Conservation (phyloP, 129 eudicot genomes). For the Centrapalus pauciflorus region DNA sequence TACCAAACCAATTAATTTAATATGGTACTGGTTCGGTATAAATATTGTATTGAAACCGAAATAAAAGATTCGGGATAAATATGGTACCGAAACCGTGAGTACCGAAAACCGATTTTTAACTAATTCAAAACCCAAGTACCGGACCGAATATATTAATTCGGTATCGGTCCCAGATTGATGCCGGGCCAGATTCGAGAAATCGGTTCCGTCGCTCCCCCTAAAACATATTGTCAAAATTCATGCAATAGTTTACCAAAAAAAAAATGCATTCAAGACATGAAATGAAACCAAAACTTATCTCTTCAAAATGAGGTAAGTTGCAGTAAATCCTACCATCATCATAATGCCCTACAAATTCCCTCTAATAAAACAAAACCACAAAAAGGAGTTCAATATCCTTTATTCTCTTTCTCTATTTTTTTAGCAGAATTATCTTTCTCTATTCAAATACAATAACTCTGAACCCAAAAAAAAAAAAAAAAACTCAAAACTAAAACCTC, state of each 20-base stretch:
- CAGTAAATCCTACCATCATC: slow-evolving; percentile 16
- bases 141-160: too few relatives aligned
- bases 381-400: slow-evolving; percentile 7
- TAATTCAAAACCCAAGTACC: too few relatives aligned
- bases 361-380: slow-evolving; percentile 5
- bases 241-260: neutral
- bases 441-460: neutral
- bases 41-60: too few relatives aligned
- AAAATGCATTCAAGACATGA: neutral
- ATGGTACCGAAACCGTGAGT: too few relatives aligned
- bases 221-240: neutral
- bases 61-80: neutral
- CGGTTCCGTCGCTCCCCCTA: too few relatives aligned
- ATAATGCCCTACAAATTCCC: slow-evolving; percentile 9
- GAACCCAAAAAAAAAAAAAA: neutral
- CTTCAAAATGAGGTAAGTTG: neutral
- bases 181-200: too few relatives aligned
- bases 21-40: too few relatives aligned
- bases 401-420: too few relatives aligned
- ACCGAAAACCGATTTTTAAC: too few relatives aligned
- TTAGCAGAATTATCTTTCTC: too few relatives aligned
- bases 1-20: too few relatives aligned
- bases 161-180: too few relatives aligned
- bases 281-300: slow-evolving; percentile 4
- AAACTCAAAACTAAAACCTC: neutral